Base-by-base conservation (phyloP, 441 rosid species). In the Croton setiger region DNA sequence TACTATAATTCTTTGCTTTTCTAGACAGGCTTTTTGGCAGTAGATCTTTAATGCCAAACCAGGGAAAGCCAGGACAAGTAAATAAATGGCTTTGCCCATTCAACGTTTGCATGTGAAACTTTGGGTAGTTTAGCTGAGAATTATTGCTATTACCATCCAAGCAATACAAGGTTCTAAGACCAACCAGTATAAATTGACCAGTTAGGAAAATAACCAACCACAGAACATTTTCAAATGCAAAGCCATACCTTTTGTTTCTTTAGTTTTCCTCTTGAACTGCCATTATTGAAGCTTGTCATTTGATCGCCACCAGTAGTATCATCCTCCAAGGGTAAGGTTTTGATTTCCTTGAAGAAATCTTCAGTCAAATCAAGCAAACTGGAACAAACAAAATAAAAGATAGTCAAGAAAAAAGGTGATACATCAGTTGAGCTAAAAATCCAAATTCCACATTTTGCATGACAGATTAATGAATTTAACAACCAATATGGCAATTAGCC, bases 261-360 rank as follows among this genome's bases (percentile, higher is more conserved):
- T 31, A 74, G 49, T 74, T 83, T 85, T 67, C 78, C 84, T 72
- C 74, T 78, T 67, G 60, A 17, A 48, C 69, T 49, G 66, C 63
- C 71, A 37, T 44, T 70, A 44, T 77, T 31, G 20, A 75, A 65
- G 70, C 75, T 62, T 20, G 68, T 33, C 72, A 69, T 44, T 68
- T 55, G 69, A 49, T 81, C 84, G 31, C 31, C 31, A 2, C 31
- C 31, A 72, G 59, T 75, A 63, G 64, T 74, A 58, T 76, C 76
- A 65, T 76, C 87, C 60, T 78, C 88, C 27, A 83, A 4, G 20
- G 90, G 85, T 72, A 91, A 78, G 67, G 77, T 80, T 75, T 88
- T 87, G 76, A 89, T 70, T 61, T 87, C 97, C 36, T 89, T 89
- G 43, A 45, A 81, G 73, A 91, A 89, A 78, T 78, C 64, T 67